phyloP scores from a whole-genome alignment of 1,139 yeast species.

The Candida sanyaensis region DNA sequence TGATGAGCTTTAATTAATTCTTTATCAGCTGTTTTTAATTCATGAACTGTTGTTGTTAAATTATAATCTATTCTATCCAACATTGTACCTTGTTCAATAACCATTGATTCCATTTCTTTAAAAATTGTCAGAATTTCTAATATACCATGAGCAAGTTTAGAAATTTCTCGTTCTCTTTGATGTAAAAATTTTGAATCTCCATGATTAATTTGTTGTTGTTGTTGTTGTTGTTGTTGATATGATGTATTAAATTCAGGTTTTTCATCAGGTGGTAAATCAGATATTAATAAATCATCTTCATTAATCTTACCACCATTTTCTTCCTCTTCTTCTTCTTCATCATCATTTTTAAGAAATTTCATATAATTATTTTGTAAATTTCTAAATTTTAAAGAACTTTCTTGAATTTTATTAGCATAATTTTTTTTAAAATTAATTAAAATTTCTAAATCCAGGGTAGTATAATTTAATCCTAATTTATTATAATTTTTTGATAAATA shows the following conservation, averaged over 20 bases:
- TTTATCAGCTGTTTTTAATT: slow-evolving; percentile 74
- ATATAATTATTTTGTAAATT: slow-evolving; percentile 88
- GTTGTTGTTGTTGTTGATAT: slow-evolving; percentile 28
- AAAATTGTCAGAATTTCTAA: slow-evolving; percentile 90
- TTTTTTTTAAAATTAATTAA: slow-evolving; percentile 79
- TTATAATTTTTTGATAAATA: slow-evolving; percentile 42
- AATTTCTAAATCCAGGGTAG: slow-evolving; percentile 59
- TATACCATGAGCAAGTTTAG: slow-evolving; percentile 90
- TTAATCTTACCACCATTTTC: slow-evolving; percentile 60
- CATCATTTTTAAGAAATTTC: slow-evolving; percentile 72
- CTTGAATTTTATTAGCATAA: slow-evolving; percentile 84
- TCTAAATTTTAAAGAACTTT: slow-evolving; percentile 72
- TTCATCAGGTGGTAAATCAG: slow-evolving; percentile 8
- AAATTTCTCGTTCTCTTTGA: slow-evolving; percentile 86
- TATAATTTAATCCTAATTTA: slow-evolving; percentile 35
- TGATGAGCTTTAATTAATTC: slow-evolving; percentile 75
- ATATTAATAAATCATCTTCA: slow-evolving; percentile 1
- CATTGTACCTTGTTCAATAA: slow-evolving; percentile 93
- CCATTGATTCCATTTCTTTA: slow-evolving; percentile 87
- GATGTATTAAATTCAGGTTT: slow-evolving; percentile 16
- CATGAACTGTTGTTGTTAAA: slow-evolving; percentile 73
- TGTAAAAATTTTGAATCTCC: slow-evolving; percentile 49
- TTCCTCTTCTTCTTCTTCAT: slow-evolving; percentile 41
- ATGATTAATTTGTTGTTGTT: slow-evolving; percentile 44
- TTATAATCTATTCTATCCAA: slow-evolving; percentile 93